Conservation (phyloP, 2,329 filamentous ascomycete species). For the Diaporthe citri region DNA sequence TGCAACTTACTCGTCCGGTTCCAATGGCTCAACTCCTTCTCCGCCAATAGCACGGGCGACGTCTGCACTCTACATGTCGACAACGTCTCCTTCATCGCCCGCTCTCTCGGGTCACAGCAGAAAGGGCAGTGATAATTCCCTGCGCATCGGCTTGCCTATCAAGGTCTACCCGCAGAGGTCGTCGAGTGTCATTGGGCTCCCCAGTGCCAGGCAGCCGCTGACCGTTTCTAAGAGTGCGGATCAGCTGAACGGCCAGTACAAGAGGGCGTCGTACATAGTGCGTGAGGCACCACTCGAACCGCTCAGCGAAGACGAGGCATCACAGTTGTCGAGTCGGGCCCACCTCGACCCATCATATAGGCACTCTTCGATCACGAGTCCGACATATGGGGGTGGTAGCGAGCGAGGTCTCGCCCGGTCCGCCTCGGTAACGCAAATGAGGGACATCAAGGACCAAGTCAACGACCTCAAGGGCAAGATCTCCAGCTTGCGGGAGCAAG, state of each 20-base stretch:
- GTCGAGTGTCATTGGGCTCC: constrained; percentile 72
- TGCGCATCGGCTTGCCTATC: constrained; percentile 59
- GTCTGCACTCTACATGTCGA: constrained; percentile 52
- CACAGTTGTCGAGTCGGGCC: constrained; percentile 35
- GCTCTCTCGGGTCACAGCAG: constrained; percentile 64
- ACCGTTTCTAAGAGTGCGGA: constrained; percentile 59
- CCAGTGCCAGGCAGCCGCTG: constrained; percentile 67
- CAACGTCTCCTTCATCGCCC: constrained; percentile 44
- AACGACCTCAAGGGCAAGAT: constrained; percentile 88
- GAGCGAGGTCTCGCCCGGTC: constrained; percentile 71
- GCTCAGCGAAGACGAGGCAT: constrained; percentile 65
- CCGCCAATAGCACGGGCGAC: constrained; percentile 60
- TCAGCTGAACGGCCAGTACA: constrained; percentile 50
- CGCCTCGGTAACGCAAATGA: constrained; percentile 79
- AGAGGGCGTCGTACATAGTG: constrained; percentile 53
- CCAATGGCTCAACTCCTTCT: constrained; percentile 66
- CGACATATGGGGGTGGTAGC: constrained; percentile 57
- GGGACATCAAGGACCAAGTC: constrained; percentile 85
- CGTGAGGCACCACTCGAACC: constrained; percentile 62
- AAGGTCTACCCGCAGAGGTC: constrained; percentile 66
- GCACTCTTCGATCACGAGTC: constrained; percentile 57
- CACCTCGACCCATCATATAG: constrained; percentile 39
- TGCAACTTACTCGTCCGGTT: constrained; percentile 69
- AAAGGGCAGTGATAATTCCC: constrained; percentile 71
- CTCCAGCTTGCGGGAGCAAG: constrained; percentile 81